Percentiles rank a stretch among this genome's conserved stretches.
Conservation (phyloP, 495 filamentous ascomycete species). For the Halenospora varia region DNA sequence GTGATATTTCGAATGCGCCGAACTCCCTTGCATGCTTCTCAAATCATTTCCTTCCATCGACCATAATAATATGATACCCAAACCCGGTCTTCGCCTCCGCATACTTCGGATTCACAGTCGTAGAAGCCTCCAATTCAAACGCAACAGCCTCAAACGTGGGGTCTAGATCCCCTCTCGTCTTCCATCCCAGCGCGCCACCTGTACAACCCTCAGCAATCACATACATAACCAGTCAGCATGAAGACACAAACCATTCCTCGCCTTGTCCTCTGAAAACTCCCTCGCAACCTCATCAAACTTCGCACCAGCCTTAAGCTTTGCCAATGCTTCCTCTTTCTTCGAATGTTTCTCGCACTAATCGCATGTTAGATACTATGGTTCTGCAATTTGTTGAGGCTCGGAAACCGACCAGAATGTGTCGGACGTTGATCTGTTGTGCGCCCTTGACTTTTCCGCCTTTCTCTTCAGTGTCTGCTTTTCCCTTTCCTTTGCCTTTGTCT, state of each 20-base stretch:
- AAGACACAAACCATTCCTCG: conserved; percentile 60
- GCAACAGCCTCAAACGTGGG: conserved; percentile 77
- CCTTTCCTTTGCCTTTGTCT: conserved; percentile 43
- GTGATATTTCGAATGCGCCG: conserved; percentile 7
- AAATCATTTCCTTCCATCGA: conserved; percentile 62
- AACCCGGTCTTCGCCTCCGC: conserved; percentile 77
- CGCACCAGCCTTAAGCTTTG: conserved; percentile 67
- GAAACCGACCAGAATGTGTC: conserved; percentile 70
- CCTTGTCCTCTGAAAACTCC: conserved; percentile 88
- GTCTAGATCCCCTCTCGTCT: conserved; percentile 68
- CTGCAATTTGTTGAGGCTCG: neutral
- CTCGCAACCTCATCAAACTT: conserved; percentile 89
- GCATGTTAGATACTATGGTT: conserved; percentile 12
- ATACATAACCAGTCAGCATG: neutral
- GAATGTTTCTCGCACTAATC: conserved; percentile 86
- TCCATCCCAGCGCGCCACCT: conserved; percentile 82
- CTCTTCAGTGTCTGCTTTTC: conserved; percentile 43
- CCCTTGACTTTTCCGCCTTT: conserved; percentile 57
- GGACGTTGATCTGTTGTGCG: conserved; percentile 75
- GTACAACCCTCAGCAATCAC: neutral
- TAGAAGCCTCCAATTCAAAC: conserved; percentile 72
- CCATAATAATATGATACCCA: conserved; percentile 96
- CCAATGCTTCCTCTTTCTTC: conserved; percentile 83
- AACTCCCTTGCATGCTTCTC: conserved; percentile 1
- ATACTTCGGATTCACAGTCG: conserved; percentile 69